Evolutionary conservation across 805 yeast species (phyloP).

Genomic region (Candida sonorensis): DNA sequence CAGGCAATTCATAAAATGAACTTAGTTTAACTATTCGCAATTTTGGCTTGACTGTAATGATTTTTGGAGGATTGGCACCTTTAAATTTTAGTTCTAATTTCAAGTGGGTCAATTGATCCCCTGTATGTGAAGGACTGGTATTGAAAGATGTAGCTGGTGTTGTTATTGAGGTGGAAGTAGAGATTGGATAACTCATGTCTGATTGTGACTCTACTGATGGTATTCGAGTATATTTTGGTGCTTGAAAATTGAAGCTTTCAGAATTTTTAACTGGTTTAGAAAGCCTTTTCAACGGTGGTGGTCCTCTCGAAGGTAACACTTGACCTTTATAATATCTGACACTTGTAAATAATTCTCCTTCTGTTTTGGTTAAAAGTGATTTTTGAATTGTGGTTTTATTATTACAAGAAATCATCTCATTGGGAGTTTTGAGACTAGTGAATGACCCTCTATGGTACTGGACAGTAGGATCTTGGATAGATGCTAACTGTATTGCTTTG

Average conservation of each 20-base stretch:
- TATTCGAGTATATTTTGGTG: too few relatives aligned
- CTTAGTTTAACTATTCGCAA: constrained; percentile 8
- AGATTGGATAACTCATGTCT: background rate
- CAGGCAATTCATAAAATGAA: too few relatives aligned
- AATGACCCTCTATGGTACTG: too few relatives aligned
- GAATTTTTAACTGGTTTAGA: too few relatives aligned
- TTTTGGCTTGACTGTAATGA: constrained; percentile 2
- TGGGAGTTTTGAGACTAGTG: too few relatives aligned
- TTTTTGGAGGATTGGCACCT: constrained; percentile 1
- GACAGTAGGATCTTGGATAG: too few relatives aligned
- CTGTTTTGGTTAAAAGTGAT: constrained; percentile 2
- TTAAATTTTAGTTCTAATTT: constrained; percentile 5
- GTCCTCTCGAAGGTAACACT: constrained; percentile 2
- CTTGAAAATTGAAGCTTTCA: too few relatives aligned
- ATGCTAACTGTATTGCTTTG: background rate
- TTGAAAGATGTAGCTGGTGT: too few relatives aligned
- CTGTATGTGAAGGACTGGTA: background rate
- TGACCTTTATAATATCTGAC: constrained; percentile 1
- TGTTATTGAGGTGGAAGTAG: too few relatives aligned
- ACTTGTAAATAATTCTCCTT: background rate
- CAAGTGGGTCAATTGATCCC: constrained; percentile 1
- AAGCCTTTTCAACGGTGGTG: background rate
- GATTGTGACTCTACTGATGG: too few relatives aligned
- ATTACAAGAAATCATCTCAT: background rate
- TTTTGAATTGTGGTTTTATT: background rate